phyloP scores from a whole-genome alignment of 257 asterid genomes.

The Primulina huaijiensis region DNA sequence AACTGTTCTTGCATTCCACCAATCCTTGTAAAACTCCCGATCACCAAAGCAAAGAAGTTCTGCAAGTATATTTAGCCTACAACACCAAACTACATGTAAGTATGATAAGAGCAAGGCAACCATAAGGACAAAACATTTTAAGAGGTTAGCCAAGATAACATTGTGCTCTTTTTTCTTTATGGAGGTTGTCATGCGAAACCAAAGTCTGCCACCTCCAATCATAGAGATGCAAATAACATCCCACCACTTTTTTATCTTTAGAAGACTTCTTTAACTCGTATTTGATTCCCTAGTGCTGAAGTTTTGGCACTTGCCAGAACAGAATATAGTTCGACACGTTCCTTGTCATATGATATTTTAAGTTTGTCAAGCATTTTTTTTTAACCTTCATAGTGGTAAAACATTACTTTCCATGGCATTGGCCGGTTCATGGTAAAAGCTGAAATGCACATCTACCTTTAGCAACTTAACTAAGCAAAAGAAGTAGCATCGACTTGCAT shows the following conservation, averaged over 20 bases:
- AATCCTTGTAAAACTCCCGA: constrained; percentile 97
- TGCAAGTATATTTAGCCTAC: constrained; percentile 96
- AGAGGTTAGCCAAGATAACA: constrained; percentile 14
- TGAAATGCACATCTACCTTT: background rate
- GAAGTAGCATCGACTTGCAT: background rate
- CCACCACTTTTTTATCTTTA: background rate
- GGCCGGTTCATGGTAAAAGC: background rate
- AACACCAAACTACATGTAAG: constrained; percentile 43
- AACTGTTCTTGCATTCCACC: constrained; percentile 99
- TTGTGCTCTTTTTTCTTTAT: background rate
- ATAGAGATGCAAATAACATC: constrained; percentile 13
- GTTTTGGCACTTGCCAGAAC: background rate
- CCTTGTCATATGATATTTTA: constrained; percentile 2
- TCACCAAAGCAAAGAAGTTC: constrained; percentile 92
- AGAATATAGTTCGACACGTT: background rate
- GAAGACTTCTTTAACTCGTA: constrained; percentile 13
- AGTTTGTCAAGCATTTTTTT: background rate
- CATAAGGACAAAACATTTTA: constrained; percentile 10
- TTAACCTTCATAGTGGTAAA: background rate
- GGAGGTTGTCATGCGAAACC: background rate
- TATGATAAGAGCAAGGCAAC: constrained; percentile 31
- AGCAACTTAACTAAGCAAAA: constrained; percentile 4
- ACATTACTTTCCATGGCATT: background rate
- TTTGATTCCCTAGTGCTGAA: constrained; percentile 9
- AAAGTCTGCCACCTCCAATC: background rate